These are phyloP conservation scores for Begonia fuchsioides DNA, from an alignment of 306 rosid species.

Conservation along the genomic window DNA sequence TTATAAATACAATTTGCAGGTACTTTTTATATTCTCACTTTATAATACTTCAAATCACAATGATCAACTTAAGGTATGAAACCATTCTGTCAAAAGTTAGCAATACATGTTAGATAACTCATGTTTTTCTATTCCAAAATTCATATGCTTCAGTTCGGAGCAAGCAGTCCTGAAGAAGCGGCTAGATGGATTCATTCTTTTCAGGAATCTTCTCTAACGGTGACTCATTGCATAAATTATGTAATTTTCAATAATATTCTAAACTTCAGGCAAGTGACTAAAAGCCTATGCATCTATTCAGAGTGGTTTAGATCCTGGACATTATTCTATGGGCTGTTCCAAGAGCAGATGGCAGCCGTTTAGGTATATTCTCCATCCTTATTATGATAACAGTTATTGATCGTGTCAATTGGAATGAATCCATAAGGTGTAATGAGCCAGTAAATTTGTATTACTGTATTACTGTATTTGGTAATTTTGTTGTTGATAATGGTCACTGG, in stretches of 20 bases:
- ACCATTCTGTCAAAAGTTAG: slow-evolving; percentile 1
- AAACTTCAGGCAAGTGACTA: slow-evolving; percentile 1
- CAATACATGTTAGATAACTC: too few relatives aligned
- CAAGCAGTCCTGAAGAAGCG: slow-evolving; percentile 84
- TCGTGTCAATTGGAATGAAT: neutral
- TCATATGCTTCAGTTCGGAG: slow-evolving; percentile 43
- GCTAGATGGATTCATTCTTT: slow-evolving; percentile 74
- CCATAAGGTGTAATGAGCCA: neutral
- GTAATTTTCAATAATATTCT: neutral
- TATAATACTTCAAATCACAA: slow-evolving; percentile 50
- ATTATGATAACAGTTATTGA: neutral
- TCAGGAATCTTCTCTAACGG: slow-evolving; percentile 65
- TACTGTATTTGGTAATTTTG: too few relatives aligned
- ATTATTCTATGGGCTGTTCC: slow-evolving; percentile 8
- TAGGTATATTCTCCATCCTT: slow-evolving; percentile 9
- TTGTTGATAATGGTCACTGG: neutral
- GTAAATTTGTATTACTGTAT: neutral
- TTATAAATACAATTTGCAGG: slow-evolving; percentile 20
- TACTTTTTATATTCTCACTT: slow-evolving; percentile 51
- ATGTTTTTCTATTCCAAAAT: neutral
- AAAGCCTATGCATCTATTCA: slow-evolving; percentile 15
- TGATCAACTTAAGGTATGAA: slow-evolving; percentile 68
- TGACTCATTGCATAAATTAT: slow-evolving; percentile 9
- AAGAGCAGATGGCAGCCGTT: slow-evolving; percentile 24
- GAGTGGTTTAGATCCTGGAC: slow-evolving; percentile 16